Evolutionary conservation across 345 rosid species (phyloP).

Genomic region (Hibiscus trionum): DNA sequence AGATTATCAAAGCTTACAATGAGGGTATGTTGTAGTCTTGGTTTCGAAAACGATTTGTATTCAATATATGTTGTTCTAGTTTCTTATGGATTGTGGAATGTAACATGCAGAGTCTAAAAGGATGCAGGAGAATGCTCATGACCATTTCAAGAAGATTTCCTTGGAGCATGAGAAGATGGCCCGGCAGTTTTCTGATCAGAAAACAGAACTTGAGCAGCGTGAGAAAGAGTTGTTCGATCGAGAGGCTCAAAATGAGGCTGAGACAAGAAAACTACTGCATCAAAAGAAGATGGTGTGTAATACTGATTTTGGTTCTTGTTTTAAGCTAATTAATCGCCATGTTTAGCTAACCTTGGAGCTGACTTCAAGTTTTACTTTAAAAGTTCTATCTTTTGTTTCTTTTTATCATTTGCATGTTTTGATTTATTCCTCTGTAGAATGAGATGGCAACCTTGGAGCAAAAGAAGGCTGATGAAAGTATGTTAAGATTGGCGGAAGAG

Average conservation of each 20-base stretch:
- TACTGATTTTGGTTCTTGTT: too few relatives aligned
- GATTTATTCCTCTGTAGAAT: slow-evolving; percentile 31
- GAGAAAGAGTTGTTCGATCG: slow-evolving; percentile 41
- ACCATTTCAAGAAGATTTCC: slow-evolving; percentile 30
- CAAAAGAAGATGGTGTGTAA: slow-evolving; percentile 15
- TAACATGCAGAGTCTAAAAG: slow-evolving; percentile 23
- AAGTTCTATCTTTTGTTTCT: background rate
- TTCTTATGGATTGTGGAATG: background rate
- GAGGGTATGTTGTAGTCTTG: slow-evolving; percentile 30
- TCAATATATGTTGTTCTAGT: background rate
- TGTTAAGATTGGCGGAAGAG: slow-evolving; percentile 49
- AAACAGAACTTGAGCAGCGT: slow-evolving; percentile 25
- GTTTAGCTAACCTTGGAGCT: background rate
- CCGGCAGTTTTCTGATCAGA: slow-evolving; percentile 26
- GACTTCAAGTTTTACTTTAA: background rate
- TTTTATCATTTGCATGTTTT: background rate
- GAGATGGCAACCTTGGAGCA: slow-evolving; percentile 67
- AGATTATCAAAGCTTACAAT: slow-evolving; percentile 36
- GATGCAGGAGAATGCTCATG: slow-evolving; percentile 34
- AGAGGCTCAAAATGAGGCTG: slow-evolving; percentile 38
- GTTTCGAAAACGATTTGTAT: background rate
- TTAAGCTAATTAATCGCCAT: too few relatives aligned
- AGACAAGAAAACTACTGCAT: slow-evolving; percentile 31
- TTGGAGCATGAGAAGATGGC: slow-evolving; percentile 35
- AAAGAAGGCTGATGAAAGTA: slow-evolving; percentile 45